phyloP scores from a whole-genome alignment of 2,329 filamentous ascomycete genomes.

The Didymella pinodella region DNA sequence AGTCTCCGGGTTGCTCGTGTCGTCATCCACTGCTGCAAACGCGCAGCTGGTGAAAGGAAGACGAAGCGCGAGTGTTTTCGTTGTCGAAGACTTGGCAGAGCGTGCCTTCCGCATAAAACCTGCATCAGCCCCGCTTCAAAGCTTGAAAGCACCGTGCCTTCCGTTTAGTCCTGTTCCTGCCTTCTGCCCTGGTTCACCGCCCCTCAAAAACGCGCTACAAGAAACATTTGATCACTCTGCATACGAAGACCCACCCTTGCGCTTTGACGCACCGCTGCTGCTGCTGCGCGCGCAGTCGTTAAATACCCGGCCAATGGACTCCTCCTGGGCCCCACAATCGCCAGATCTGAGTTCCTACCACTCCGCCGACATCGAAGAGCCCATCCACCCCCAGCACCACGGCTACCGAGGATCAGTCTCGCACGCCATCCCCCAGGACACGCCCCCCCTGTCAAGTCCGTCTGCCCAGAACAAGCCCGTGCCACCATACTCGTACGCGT shows the following conservation, averaged over 20 bases:
- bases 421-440: conserved; percentile 36
- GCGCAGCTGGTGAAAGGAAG: conserved; percentile 26
- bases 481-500: conserved; percentile 34
- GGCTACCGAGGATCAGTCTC: conserved; percentile 48
- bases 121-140: conserved; percentile 15
- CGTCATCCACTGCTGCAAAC: conserved; percentile 45
- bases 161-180: conserved; percentile 18
- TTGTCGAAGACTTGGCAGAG: conserved; percentile 11
- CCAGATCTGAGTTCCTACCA: conserved; percentile 60
- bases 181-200: conserved; percentile 20
- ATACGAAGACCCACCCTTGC: conserved; percentile 17
- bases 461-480: conserved; percentile 28
- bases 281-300: conserved; percentile 14
- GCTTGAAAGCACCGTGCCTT: conserved; percentile 7
- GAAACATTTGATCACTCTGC: conserved; percentile 17
- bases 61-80: conserved; percentile 17
- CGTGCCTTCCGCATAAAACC: conserved; percentile 14
- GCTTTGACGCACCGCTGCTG: conserved; percentile 27
- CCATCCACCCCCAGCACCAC: conserved; percentile 50
- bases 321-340: conserved; percentile 52
- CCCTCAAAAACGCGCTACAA: conserved; percentile 6
- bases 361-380: conserved; percentile 48
- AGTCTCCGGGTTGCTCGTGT: conserved; percentile 47
- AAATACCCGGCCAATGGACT: conserved; percentile 42
- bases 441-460: conserved; percentile 28